Evolutionary conservation across 345 rosid genomes (phyloP), one percentile per base, ranked within the genome.

Genomic region (Sisymbrium altissimum): DNA sequence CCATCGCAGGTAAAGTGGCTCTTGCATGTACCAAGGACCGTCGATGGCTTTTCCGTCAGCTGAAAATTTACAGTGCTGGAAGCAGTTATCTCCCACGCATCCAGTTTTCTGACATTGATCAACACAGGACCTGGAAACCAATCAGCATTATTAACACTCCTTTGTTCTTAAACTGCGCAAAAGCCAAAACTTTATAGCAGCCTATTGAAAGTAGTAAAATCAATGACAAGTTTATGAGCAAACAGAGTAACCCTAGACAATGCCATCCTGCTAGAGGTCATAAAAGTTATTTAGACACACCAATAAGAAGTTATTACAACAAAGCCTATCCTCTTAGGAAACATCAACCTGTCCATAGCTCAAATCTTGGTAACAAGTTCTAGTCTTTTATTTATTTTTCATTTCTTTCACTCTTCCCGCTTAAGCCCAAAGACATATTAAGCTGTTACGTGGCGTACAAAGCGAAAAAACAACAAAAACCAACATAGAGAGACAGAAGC

Each of bases 1-100:
- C 97, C 98, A 93, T 68, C 76, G 70, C 18, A 86, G 73, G 70
- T 90, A 90, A 32, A 93, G 93, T 4, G 98, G 97, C 69, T 93
- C 97, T 78, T 93, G 96, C 67, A 87, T 70, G 72, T 93, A 89
- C 96, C 97, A 86, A 0, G 96, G 89, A 17, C 91, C 93, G 64
- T 86, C 93, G 52, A 87, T 66, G 14, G 91, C 82, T 73, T 87
- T 87, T 66, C 97, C 97, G 84, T 93, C 96, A 50, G 94, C 85
- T 17, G 94, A 86, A 66, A 93, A 87, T 71, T 93, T 89, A 72
- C 98, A 93, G 39, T 91, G 92, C 29, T 86, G 96, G 75, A 91
- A 91, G 82, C 98, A 93, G 43, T 68, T 86, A 10, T 56, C 83
- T 27, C 91, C 94, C 8, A 89, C 97, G 41, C 98, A 93, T 63